Conservation (phyloP, 148 eudicot genomes). For the Selenicereus undatus region DNA sequence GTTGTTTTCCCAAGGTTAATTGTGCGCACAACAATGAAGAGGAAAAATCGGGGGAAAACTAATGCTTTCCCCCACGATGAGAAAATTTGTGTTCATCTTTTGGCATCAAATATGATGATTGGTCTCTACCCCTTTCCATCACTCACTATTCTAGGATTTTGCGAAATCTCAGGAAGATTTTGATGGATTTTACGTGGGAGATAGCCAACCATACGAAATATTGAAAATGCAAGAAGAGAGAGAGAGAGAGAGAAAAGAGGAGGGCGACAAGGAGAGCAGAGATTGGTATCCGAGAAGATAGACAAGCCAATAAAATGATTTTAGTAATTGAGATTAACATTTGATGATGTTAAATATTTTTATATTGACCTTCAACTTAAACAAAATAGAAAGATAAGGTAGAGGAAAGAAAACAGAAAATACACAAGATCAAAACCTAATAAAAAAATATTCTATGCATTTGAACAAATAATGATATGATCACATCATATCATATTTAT, state of each 20-base stretch:
- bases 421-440: no score
- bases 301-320: background rate
- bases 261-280: background rate
- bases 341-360: no score
- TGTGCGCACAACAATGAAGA: slow-evolving; percentile 2
- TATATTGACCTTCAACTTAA: no score
- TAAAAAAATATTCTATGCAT: no score
- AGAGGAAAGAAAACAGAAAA: no score
- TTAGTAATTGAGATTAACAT: background rate
- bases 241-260: background rate
- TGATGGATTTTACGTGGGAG: background rate
- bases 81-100: background rate
- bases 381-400: no score
- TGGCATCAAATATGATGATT: background rate
- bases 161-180: background rate
- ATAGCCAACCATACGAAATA: background rate
- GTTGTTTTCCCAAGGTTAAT: slow-evolving; percentile 14
- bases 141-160: background rate
- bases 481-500: no score
- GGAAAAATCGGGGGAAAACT: slow-evolving; percentile 14
- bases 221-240: background rate
- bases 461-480: no score
- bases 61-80: slow-evolving; percentile 12
- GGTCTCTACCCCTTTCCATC: background rate
- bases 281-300: background rate